Evolutionary conservation across 257 asterid genomes (phyloP).

Genomic region (Haberlea rhodopensis): DNA sequence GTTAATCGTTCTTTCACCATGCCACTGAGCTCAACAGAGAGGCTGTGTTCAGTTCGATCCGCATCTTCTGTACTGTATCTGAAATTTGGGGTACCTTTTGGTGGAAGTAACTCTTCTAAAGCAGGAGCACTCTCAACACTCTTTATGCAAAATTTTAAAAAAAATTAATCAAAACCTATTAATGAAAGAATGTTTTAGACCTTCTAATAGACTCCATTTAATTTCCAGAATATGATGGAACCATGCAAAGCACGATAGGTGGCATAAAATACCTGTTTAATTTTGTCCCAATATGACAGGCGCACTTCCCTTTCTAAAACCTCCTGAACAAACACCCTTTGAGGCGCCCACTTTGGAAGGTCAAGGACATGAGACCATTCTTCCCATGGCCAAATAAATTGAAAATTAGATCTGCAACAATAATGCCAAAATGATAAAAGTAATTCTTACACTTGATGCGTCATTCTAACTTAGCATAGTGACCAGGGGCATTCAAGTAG

Average conservation of each 20-base stretch:
- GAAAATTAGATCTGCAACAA: slow-evolving; percentile 84
- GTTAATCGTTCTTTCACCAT: slow-evolving; percentile 77
- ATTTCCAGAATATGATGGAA: slow-evolving; percentile 7
- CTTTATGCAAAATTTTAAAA: slow-evolving; percentile 35
- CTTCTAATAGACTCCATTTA: slow-evolving; percentile 8
- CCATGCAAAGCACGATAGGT: background rate
- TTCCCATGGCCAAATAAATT: slow-evolving; percentile 99
- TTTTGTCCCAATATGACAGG: slow-evolving; percentile 91
- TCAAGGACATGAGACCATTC: slow-evolving; percentile 94
- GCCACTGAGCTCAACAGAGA: slow-evolving; percentile 70
- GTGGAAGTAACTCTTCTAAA: slow-evolving; percentile 94
- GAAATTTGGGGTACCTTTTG: slow-evolving; percentile 73
- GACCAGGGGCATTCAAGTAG: slow-evolving; percentile 11
- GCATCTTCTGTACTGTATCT: slow-evolving; percentile 66
- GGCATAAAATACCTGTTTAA: slow-evolving; percentile 67
- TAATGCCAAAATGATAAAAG: slow-evolving; percentile 14
- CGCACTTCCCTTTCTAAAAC: slow-evolving; percentile 98
- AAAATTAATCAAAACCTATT: slow-evolving; percentile 1
- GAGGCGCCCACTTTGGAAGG: slow-evolving; percentile 99
- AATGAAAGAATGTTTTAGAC: slow-evolving; percentile 14
- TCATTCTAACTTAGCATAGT: background rate
- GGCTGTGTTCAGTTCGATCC: slow-evolving; percentile 59
- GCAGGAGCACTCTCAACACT: slow-evolving; percentile 95
- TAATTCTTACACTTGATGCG: background rate
- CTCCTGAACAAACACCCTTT: slow-evolving; percentile 94